phyloP scores from a whole-genome alignment of 805 yeast genomes.

The Saturnispora mendoncae region DNA sequence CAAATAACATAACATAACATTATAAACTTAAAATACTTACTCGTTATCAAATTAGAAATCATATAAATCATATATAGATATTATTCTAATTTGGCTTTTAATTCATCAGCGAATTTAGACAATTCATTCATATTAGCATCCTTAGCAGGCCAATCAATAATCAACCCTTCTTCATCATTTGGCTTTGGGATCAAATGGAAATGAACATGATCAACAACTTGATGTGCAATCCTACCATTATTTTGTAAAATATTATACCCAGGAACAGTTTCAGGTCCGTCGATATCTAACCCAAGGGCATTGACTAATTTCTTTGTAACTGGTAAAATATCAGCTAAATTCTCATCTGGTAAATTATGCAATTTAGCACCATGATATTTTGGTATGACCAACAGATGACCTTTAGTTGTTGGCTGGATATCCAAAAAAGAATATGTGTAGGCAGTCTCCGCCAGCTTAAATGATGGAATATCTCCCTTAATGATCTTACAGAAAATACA shows the following conservation, averaged over 20 bases:
- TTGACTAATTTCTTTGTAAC: slow-evolving; percentile 78
- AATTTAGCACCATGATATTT: slow-evolving; percentile 89
- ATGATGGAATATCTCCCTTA: slow-evolving; percentile 91
- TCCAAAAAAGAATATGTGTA: slow-evolving; percentile 78
- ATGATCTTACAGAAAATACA: slow-evolving; percentile 93
- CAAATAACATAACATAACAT: no score
- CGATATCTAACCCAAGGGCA: slow-evolving; percentile 55
- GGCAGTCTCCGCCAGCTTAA: slow-evolving; percentile 83
- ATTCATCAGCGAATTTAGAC: slow-evolving; percentile 54
- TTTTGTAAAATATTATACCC: slow-evolving; percentile 90
- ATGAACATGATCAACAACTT: slow-evolving; percentile 91
- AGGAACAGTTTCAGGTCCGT: slow-evolving; percentile 47
- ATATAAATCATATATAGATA: neutral
- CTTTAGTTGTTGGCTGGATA: slow-evolving; percentile 84
- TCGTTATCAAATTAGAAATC: neutral
- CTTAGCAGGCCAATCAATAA: slow-evolving; percentile 92
- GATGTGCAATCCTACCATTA: slow-evolving; percentile 93
- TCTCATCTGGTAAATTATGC: slow-evolving; percentile 89
- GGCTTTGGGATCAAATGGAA: slow-evolving; percentile 93
- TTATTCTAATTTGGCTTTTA: slow-evolving; percentile 34
- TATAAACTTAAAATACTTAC: no score
- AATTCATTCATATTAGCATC: slow-evolving; percentile 67
- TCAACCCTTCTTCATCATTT: slow-evolving; percentile 62
- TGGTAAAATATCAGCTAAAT: slow-evolving; percentile 78
- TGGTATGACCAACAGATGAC: slow-evolving; percentile 86